Evolutionary conservation across 208 protist species (phyloP), one percentile per base, ranked within the genome.

Genomic region (Acanthamoeba divionensis): DNA sequence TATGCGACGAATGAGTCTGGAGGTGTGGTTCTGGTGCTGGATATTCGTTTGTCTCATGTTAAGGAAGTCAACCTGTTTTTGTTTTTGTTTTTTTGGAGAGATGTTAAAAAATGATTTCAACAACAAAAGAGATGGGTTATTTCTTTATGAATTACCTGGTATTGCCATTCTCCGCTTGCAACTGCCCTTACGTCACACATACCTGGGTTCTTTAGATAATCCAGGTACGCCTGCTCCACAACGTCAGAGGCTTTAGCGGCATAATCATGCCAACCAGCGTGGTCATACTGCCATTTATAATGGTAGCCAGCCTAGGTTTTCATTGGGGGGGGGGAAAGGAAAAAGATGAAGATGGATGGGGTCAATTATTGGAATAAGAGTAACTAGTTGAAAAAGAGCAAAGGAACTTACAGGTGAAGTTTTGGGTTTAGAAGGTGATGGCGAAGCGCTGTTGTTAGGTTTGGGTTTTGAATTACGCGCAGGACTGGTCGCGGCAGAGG

Each of bases 121-220:
- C n/a, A n/a, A n/a, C n/a, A n/a, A n/a, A n/a, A n/a, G n/a, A n/a
- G n/a, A n/a, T n/a, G n/a, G n/a, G n/a, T n/a, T n/a, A n/a, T n/a
- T n/a, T n/a, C n/a, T n/a, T n/a, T n/a, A n/a, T n/a, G n/a, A n/a
- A n/a, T n/a, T n/a, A n/a, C n/a, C 50, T 83, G 73, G 75, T 85
- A 85, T 7, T 85, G 75, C 75, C 75, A 85, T 29, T 85, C 48
- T 7, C 75, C 75, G 75, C 75, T 85, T 18, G 57, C 24, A 24
- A 85, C 75, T 5, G 75, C 13, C 13, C 75, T 45, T 1, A 85
- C 75, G 26, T 85, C 75, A 50, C 41, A 55, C 75, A 85, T 85
- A 50, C 75, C 75, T 48, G 75, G 75, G 31, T 85, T 85, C 75
- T 85, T 85, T 13, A 45, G n/a, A 50, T 85, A 85, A 21, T 85